phyloP scores from a whole-genome alignment of 192 early-diverging fungal genomes.

The Geranomyces michiganensis region DNA sequence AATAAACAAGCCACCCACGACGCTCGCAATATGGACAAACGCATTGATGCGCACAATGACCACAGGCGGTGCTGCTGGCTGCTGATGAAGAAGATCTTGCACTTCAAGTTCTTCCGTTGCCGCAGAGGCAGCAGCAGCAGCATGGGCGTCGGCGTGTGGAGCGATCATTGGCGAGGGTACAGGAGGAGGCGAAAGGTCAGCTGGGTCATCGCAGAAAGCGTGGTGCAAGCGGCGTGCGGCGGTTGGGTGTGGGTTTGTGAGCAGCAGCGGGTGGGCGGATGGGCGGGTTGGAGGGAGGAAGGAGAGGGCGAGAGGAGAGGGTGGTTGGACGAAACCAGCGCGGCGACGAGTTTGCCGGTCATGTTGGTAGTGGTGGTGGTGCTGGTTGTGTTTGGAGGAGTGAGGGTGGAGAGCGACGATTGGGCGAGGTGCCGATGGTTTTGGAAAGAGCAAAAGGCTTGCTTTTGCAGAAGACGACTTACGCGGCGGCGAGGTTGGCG shows the following conservation, averaged over 20 bases:
- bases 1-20: conserved; percentile 29
- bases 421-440: no score
- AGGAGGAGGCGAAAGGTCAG: neutral
- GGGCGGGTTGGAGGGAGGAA: conserved; percentile 22
- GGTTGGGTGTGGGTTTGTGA: conserved; percentile 14
- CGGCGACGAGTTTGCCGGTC: no score
- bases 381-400: no score
- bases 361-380: no score
- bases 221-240: neutral
- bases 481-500: no score
- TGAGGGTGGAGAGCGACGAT: no score
- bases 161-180: neutral
- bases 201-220: neutral
- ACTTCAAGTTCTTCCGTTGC: no score
- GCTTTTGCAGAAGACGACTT: no score
- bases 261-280: conserved; percentile 13
- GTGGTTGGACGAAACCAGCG: neutral
- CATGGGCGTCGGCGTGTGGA: neutral
- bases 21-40: conserved; percentile 18
- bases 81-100: neutral
- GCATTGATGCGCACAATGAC: conserved; percentile 22
- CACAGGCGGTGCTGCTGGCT: conserved; percentile 14
- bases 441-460: no score
- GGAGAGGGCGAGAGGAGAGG: conserved; percentile 18
- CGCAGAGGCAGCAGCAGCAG: no score